phyloP scores from a whole-genome alignment of 2,329 filamentous ascomycete species.

The Xylaria sp. region DNA sequence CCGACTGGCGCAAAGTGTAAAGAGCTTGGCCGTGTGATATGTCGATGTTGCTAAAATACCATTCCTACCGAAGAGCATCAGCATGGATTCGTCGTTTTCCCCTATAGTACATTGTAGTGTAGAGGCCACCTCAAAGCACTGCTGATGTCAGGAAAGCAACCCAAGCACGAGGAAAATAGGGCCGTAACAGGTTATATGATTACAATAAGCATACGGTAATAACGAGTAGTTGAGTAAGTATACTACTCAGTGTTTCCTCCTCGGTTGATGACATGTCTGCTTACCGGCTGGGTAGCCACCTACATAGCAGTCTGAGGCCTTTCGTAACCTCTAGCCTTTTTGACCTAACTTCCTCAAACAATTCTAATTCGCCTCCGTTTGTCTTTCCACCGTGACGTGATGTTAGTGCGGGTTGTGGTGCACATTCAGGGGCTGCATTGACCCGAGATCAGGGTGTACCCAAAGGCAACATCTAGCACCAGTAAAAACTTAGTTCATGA shows the following conservation, averaged over 20 bases:
- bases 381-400: too few relatives aligned
- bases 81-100: not conserved
- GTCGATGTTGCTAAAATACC: conserved; percentile 5
- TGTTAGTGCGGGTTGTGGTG: too few relatives aligned
- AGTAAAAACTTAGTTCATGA: not conserved
- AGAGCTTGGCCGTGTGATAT: not conserved
- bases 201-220: not conserved
- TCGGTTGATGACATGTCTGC: not conserved
- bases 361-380: not conserved
- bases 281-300: not conserved
- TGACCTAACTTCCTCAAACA: too few relatives aligned
- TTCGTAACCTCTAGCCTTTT: not conserved
- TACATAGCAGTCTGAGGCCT: not conserved
- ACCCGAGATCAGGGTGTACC: not conserved
- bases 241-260: not conserved
- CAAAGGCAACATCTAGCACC: not conserved
- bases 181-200: not conserved
- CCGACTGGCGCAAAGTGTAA: conserved; percentile 88
- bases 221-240: not conserved
- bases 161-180: not conserved
- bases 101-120: not conserved
- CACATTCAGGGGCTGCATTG: too few relatives aligned
- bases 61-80: not conserved
- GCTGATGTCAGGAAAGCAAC: not conserved
- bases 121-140: not conserved